Conservation (phyloP, 106 monocot genomes). For the Platanthera guangdongensis region DNA sequence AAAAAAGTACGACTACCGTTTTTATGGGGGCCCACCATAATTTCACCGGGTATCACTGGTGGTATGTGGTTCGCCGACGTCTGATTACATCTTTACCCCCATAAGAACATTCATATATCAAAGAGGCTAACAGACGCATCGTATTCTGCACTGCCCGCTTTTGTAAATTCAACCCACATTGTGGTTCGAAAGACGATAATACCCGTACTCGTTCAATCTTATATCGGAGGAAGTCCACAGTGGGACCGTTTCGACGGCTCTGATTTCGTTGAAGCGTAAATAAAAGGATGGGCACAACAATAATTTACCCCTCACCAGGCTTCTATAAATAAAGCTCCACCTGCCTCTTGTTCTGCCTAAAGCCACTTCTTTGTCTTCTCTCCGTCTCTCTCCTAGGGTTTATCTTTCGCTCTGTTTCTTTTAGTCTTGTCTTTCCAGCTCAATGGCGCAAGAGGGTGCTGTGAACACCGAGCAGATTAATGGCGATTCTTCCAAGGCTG, state of each 20-base stretch:
- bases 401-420: not conserved
- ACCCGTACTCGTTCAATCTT: not conserved
- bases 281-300: not conserved
- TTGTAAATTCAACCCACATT: too few relatives aligned
- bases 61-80: too few relatives aligned
- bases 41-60: too few relatives aligned
- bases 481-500: constrained; percentile 20
- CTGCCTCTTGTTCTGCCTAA: too few relatives aligned
- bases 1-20: too few relatives aligned
- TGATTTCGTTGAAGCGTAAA: not conserved
- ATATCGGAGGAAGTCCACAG: not conserved
- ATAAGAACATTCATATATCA: too few relatives aligned
- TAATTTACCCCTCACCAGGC: not conserved
- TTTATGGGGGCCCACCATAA: too few relatives aligned
- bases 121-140: too few relatives aligned
- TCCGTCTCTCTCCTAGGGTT: constrained; percentile 2
- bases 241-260: not conserved
- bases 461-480: not conserved
- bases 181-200: too few relatives aligned
- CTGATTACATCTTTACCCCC: too few relatives aligned
- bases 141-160: too few relatives aligned
- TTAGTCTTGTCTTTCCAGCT: not conserved
- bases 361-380: too few relatives aligned
- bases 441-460: not conserved
- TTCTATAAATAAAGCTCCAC: not conserved